These are phyloP conservation scores for Solanum ossicruentum DNA, from an alignment of 257 asterid species.

Conservation along the genomic window DNA sequence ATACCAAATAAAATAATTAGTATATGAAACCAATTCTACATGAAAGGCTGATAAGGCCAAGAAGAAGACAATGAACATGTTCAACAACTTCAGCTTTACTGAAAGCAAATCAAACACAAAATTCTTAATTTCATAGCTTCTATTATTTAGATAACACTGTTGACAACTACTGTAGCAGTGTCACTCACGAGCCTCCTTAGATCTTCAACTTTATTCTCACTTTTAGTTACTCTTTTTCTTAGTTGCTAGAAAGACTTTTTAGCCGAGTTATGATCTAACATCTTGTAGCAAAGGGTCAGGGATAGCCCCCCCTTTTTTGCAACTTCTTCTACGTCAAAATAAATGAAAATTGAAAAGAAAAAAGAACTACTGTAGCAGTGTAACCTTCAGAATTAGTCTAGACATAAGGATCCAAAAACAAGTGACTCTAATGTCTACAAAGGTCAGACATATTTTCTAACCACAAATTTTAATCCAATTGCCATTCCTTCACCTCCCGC, in stretches of 20 bases:
- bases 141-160: neutral
- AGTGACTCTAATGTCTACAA: neutral
- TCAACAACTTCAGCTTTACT: neutral
- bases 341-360: too few species aligned
- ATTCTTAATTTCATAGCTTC: neutral
- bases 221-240: too few species aligned
- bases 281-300: too few species aligned
- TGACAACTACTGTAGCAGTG: neutral
- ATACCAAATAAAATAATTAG: neutral
- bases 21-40: neutral
- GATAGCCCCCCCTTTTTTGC: too few species aligned
- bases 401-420: neutral
- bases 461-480: neutral
- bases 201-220: too few species aligned
- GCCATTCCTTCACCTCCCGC: neutral
- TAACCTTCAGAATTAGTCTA: neutral
- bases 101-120: neutral
- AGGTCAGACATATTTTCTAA: neutral
- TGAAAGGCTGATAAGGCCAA: neutral
- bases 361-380: neutral
- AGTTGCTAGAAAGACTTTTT: too few species aligned
- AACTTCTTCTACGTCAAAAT: too few species aligned
- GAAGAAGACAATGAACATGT: neutral
- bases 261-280: too few species aligned
- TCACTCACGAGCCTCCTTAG: neutral